phyloP scores from a whole-genome alignment of 495 filamentous ascomycete genomes.

The Talaromyces stipitatus region DNA sequence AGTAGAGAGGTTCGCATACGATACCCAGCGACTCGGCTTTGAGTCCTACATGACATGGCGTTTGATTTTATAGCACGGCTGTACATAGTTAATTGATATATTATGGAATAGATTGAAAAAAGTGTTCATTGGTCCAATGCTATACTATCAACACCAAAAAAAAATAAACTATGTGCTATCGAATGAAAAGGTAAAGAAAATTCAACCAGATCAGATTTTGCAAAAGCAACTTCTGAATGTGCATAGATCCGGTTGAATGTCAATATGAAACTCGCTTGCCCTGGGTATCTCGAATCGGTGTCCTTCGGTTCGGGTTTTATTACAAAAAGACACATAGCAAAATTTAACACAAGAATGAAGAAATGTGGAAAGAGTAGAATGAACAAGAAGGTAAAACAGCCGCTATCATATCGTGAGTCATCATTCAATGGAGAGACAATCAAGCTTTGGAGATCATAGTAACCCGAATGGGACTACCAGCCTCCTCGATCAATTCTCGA shows the following conservation, averaged over 20 bases:
- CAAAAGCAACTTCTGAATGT: too few species aligned
- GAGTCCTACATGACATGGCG: background rate
- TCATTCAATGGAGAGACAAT: slow-evolving; percentile 1
- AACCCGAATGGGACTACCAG: slow-evolving; percentile 30
- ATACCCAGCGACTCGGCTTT: background rate
- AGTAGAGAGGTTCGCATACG: background rate
- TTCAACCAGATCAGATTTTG: background rate
- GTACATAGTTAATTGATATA: background rate
- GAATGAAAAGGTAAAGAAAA: background rate
- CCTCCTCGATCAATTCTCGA: slow-evolving; percentile 34
- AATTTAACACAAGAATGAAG: slow-evolving; percentile 7
- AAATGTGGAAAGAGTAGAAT: background rate
- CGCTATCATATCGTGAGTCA: background rate
- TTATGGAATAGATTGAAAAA: background rate
- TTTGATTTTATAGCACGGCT: background rate
- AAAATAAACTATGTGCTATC: background rate
- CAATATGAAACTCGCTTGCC: slow-evolving; percentile 1
- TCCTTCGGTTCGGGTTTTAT: background rate
- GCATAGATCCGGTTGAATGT: background rate
- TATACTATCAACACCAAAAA: background rate
- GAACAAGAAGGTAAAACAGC: background rate
- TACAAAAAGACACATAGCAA: slow-evolving; percentile 9
- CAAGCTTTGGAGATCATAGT: slow-evolving; percentile 11
- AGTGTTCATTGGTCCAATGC: background rate
- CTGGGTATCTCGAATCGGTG: slow-evolving; percentile 1